These are phyloP conservation scores for Tricholoma matsutake DNA, from an alignment of 768 basidiomycete species.

Conservation along the genomic window DNA sequence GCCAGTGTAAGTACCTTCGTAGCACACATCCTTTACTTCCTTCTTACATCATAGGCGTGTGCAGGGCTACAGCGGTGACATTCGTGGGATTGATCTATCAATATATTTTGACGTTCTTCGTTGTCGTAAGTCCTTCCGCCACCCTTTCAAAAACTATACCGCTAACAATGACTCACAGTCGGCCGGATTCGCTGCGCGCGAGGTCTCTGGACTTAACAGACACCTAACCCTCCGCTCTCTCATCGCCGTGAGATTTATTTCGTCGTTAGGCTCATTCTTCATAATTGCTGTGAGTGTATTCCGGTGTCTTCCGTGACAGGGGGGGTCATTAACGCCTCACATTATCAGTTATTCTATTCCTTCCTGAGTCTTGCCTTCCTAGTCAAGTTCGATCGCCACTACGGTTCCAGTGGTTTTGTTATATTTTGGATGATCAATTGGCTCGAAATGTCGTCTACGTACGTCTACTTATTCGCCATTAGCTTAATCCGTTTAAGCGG, in stretches of 20 bases:
- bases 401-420: slow-evolving; percentile 49
- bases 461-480: slow-evolving; percentile 15
- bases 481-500: background rate
- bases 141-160: background rate
- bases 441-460: slow-evolving; percentile 54
- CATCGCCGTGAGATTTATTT: slow-evolving; percentile 27
- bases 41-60: background rate
- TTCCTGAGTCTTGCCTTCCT: slow-evolving; percentile 59
- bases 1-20: slow-evolving; percentile 48
- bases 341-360: slow-evolving; percentile 48
- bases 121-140: slow-evolving; percentile 29
- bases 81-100: slow-evolving; percentile 59
- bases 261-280: slow-evolving; percentile 32
- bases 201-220: slow-evolving; percentile 27
- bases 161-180: slow-evolving; percentile 22
- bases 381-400: slow-evolving; percentile 50
- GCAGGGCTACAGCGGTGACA: slow-evolving; percentile 50
- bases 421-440: slow-evolving; percentile 70
- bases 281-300: slow-evolving; percentile 31
- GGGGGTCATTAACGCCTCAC: background rate
- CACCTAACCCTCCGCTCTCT: slow-evolving; percentile 28
- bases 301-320: background rate
- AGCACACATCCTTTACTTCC: background rate
- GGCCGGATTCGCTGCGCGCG: slow-evolving; percentile 28
- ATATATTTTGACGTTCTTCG: slow-evolving; percentile 40